Evolutionary conservation across 345 rosid species (phyloP).

Genomic region (Corchorus capsularis): DNA sequence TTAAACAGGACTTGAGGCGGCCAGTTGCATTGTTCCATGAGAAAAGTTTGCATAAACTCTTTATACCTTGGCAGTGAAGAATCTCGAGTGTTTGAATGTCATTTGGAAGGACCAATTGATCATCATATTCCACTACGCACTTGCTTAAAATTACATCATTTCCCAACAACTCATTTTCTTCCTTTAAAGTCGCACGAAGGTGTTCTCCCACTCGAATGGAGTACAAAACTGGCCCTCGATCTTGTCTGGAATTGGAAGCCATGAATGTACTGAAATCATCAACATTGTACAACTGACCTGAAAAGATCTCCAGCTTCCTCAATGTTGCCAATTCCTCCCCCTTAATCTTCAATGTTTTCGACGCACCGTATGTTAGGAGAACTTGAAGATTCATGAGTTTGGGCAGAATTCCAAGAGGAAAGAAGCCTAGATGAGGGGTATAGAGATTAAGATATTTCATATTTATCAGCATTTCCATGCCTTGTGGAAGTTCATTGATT

Average conservation of each 20-base stretch:
- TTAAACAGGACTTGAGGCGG: background rate
- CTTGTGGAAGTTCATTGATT: constrained; percentile 24
- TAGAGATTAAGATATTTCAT: constrained; percentile 21
- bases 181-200: background rate
- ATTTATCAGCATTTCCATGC: constrained; percentile 13
- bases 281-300: background rate
- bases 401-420: background rate
- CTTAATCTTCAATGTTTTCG: background rate
- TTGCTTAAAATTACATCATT: background rate
- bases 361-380: background rate
- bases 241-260: background rate
- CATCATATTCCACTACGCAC: background rate
- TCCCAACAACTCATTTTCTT: background rate
- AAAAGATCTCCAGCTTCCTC: background rate
- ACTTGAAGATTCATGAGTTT: constrained; percentile 4
- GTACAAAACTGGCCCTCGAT: background rate
- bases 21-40: background rate
- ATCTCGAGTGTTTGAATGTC: background rate
- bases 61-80: background rate
- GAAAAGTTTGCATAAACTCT: background rate
- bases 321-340: background rate
- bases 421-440: background rate
- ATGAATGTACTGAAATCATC: background rate
- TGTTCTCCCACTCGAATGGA: background rate
- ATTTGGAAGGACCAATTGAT: background rate